Conservation (phyloP, 257 asterid genomes). For the Solanum ossicruentum region DNA sequence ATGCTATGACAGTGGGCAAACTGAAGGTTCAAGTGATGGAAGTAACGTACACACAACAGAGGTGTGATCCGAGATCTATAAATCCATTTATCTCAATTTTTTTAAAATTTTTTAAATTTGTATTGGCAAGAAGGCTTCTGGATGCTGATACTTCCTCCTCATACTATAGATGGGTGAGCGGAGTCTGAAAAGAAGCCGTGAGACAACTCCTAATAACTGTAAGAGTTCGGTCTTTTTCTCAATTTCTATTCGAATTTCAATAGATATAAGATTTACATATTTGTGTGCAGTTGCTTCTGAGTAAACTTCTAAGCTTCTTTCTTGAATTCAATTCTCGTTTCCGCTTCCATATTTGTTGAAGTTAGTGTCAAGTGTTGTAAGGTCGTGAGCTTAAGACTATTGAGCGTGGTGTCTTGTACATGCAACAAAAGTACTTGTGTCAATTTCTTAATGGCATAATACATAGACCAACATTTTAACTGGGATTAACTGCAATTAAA, state of each 20-base stretch:
- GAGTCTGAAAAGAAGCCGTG: conserved; percentile 55
- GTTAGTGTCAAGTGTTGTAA: neutral
- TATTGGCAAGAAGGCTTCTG: neutral
- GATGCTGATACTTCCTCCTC: neutral
- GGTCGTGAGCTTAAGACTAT: neutral
- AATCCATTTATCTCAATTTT: neutral
- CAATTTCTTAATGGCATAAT: neutral
- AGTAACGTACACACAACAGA: conserved; percentile 47
- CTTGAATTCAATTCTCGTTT: neutral
- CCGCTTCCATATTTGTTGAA: neutral
- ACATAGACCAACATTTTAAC: no score
- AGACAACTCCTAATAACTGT: conserved; percentile 49
- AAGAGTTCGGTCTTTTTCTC: conserved; percentile 4
- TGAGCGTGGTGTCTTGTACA: neutral
- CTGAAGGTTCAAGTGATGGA: conserved; percentile 80
- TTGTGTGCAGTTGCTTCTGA: neutral
- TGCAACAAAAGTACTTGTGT: neutral
- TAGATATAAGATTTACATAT: neutral
- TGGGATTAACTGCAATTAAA: no score
- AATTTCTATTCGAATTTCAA: neutral
- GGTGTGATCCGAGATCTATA: conserved; percentile 19
- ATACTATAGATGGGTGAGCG: conserved; percentile 35
- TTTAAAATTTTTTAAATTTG: neutral
- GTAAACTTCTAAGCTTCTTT: neutral
- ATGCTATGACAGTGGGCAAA: conserved; percentile 44